Evolutionary conservation across 2,329 filamentous ascomycete species (phyloP), one percentile per base, ranked within the genome.

Genomic region (Botrytis hyacinthi): DNA sequence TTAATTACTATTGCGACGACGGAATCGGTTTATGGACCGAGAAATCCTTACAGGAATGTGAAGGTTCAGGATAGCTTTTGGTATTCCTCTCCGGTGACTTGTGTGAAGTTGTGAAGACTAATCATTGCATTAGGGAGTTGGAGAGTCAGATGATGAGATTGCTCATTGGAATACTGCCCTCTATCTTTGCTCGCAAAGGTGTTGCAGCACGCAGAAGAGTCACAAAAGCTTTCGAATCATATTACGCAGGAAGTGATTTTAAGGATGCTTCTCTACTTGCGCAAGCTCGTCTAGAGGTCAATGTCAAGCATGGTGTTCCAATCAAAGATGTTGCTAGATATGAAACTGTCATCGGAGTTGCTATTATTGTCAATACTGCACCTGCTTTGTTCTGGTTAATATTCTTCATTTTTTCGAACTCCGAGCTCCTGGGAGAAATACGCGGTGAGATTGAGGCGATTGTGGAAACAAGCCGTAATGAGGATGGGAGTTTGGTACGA

Each of bases 301-400:
- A 81, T 68, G 75, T 75, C 0, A 73, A 78, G 29, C 77, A 81
- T 69, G 80, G 81, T 0, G 76, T 85, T 6, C 72, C 79, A 3
- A 60, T 81, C 0, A 75, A 42, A 18, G 70, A 72, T 37, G 59
- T 67, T 6, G 61, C 70, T 16, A 76, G 82, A 54, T 82, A 82
- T 72, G 84, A 85, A 74, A 81, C 84, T 66, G 84, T 82, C 18
- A 80, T 81, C 3, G 81, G 81, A 1, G 80, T 85, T 67, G 84
- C 82, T 0, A 76, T 84, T 44, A 77, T 86, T 1, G 81, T 81
- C 29, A 86, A 84, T 70, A 84, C 82, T 1, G 78, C 80, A 0
- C 82, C 83, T 0, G 77, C 83, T 0, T 73, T 80, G 0, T 65
- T 65, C 42, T 65, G 62, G 84, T 78, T 82, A 9, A 73, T 84